Conservation (phyloP, 202 grass and related monocot genomes). For the Hordeum pubiflorum region DNA sequence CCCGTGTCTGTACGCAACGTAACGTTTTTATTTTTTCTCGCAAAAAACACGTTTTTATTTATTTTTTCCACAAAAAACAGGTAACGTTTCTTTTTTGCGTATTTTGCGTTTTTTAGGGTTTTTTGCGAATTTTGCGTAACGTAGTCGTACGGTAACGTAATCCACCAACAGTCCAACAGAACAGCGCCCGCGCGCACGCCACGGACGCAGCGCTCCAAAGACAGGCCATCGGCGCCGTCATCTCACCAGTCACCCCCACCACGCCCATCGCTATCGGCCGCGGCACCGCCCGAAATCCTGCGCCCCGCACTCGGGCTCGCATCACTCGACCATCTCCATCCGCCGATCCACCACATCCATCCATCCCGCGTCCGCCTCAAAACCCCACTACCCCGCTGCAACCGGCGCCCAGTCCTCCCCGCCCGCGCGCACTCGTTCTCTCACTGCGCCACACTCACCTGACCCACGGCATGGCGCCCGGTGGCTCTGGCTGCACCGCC, state of each 20-base stretch:
- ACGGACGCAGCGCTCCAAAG: background rate
- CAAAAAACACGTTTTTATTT: too few relatives aligned
- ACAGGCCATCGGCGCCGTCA: background rate
- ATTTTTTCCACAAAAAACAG: too few relatives aligned
- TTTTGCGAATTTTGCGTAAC: too few relatives aligned
- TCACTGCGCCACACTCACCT: background rate
- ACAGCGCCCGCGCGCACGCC: background rate
- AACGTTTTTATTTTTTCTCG: too few relatives aligned
- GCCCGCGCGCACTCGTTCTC: background rate
- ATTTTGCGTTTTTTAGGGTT: too few relatives aligned
- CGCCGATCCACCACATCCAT: background rate
- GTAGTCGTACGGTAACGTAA: background rate
- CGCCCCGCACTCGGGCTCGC: background rate
- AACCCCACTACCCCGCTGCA: background rate
- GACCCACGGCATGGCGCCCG: background rate
- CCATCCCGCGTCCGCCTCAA: background rate
- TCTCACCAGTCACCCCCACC: background rate
- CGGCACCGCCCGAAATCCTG: background rate
- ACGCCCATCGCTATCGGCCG: background rate
- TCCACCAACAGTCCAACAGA: background rate
- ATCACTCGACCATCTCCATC: background rate
- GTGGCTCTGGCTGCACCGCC: background rate
- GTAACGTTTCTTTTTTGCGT: too few relatives aligned
- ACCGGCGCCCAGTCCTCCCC: background rate
- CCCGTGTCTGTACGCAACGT: too few relatives aligned